Conservation (phyloP, 495 filamentous ascomycete genomes). For the Chaetomidium leptoderma region DNA sequence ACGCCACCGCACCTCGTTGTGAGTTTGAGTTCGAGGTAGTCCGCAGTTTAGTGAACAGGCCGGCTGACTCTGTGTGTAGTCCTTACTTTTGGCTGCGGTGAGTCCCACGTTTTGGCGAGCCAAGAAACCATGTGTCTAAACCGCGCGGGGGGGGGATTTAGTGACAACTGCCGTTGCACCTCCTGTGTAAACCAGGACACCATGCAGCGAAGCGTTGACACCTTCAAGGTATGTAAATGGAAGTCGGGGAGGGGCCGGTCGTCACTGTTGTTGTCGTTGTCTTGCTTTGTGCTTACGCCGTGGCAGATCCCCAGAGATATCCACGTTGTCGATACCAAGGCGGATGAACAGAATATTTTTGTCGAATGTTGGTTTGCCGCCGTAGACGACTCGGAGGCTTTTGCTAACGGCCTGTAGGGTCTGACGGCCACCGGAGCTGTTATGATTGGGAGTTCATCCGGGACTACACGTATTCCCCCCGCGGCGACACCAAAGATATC, state of each 20-base stretch:
- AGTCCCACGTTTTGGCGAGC: constrained; percentile 7
- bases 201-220: constrained; percentile 67
- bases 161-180: constrained; percentile 77
- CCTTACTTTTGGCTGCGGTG: constrained; percentile 40
- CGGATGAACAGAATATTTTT: constrained; percentile 33
- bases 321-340: constrained; percentile 30
- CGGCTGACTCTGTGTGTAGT: constrained; percentile 7
- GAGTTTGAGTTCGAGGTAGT: background rate
- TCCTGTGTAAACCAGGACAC: constrained; percentile 74
- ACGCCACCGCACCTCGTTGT: background rate
- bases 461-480: constrained; percentile 38
- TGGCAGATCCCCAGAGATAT: constrained; percentile 51
- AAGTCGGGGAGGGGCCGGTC: background rate
- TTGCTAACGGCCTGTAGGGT: constrained; percentile 23
- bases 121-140: background rate
- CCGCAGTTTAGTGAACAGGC: background rate
- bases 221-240: constrained; percentile 45
- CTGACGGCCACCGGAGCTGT: constrained; percentile 52
- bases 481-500: background rate
- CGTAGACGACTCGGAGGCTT: background rate
- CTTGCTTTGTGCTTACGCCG: background rate
- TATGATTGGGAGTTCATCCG: constrained; percentile 52
- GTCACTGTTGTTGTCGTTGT: background rate
- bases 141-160: constrained; percentile 24
- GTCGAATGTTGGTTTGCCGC: constrained; percentile 40